A percentile compares a stretch with the other conserved stretches of the same genome.
These are phyloP conservation scores for Celoporthe dispersa DNA, from an alignment of 2,329 filamentous ascomycete genomes.

Conservation along the genomic window DNA sequence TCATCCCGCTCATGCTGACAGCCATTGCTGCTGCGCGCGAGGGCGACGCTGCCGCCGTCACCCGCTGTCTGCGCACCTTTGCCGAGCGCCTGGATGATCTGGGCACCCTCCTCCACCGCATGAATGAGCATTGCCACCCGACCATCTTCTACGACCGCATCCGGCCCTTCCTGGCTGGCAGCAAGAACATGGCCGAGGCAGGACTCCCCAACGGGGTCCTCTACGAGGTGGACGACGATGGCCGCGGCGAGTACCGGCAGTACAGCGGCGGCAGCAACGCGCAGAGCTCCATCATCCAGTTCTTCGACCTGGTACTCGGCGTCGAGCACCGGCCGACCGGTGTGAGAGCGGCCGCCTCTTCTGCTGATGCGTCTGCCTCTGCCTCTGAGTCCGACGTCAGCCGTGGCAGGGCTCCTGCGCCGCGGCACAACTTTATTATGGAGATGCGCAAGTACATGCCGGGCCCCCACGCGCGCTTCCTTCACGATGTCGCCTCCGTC, in stretches of 20 bases:
- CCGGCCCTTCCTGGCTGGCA: conserved; percentile 92
- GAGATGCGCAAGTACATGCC: conserved; percentile 99
- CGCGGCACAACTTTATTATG: conserved; percentile 86
- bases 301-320: conserved; percentile 91
- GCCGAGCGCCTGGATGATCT: conserved; percentile 89
- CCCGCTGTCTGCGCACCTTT: conserved; percentile 76
- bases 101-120: conserved; percentile 75
- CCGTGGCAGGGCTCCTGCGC: conserved; percentile 48
- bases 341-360: conserved; percentile 61
- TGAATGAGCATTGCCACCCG: conserved; percentile 96
- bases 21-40: conserved; percentile 81
- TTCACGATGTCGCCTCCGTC: conserved; percentile 76
- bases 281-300: conserved; percentile 95
- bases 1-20: conserved; percentile 84
- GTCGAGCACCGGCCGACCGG: conserved; percentile 91
- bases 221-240: conserved; percentile 76
- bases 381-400: conserved; percentile 50
- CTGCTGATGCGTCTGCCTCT: conserved; percentile 42
- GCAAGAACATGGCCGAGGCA: conserved; percentile 96
- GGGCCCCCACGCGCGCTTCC: conserved; percentile 85
- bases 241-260: conserved; percentile 72
- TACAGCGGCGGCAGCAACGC: conserved; percentile 96
- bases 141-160: conserved; percentile 95
- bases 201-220: conserved; percentile 85
- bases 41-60: conserved; percentile 72